These are phyloP conservation scores for Penicillium hesseltinei DNA, from an alignment of 2,329 filamentous ascomycete species.

Conservation along the genomic window DNA sequence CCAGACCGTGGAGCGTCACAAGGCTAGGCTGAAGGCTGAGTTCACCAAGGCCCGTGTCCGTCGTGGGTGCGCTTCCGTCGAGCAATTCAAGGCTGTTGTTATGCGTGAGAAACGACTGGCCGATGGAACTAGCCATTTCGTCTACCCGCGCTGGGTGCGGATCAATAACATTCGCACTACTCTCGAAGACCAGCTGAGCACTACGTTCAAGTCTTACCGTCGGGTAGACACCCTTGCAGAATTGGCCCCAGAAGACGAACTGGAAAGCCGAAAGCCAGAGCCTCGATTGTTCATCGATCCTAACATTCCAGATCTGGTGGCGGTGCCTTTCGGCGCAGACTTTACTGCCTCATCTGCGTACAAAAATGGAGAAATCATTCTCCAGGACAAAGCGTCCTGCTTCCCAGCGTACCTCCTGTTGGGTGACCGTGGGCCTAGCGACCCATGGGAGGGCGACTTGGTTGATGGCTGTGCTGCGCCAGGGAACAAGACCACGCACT, in stretches of 20 bases:
- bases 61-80: slow-evolving; percentile 66
- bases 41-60: slow-evolving; percentile 76
- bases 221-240: slow-evolving; percentile 57
- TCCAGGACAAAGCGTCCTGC: slow-evolving; percentile 96
- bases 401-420: slow-evolving; percentile 89
- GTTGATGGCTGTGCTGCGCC: slow-evolving; percentile 95
- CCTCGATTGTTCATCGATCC: slow-evolving; percentile 66
- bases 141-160: slow-evolving; percentile 86
- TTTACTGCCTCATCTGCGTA: slow-evolving; percentile 74
- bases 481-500: slow-evolving; percentile 95
- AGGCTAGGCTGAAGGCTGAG: slow-evolving; percentile 74
- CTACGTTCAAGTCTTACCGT: slow-evolving; percentile 67
- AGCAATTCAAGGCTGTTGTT: slow-evolving; percentile 54
- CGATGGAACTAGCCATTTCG: slow-evolving; percentile 26
- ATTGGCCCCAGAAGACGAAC: slow-evolving; percentile 48
- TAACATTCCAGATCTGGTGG: slow-evolving; percentile 80
- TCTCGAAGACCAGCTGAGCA: slow-evolving; percentile 68
- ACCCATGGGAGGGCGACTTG: slow-evolving; percentile 60
- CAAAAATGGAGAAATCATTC: slow-evolving; percentile 71
- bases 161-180: slow-evolving; percentile 76
- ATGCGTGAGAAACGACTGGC: slow-evolving; percentile 46
- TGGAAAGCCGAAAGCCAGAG: slow-evolving; percentile 20
- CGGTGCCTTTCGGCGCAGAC: slow-evolving; percentile 69
- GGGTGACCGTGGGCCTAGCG: slow-evolving; percentile 38
- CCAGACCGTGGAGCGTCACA: slow-evolving; percentile 74